Percentiles rank a stretch among this genome's conserved stretches.
Conservation (phyloP, 768 basidiomycete genomes). For the Gymnopilus junonius region DNA sequence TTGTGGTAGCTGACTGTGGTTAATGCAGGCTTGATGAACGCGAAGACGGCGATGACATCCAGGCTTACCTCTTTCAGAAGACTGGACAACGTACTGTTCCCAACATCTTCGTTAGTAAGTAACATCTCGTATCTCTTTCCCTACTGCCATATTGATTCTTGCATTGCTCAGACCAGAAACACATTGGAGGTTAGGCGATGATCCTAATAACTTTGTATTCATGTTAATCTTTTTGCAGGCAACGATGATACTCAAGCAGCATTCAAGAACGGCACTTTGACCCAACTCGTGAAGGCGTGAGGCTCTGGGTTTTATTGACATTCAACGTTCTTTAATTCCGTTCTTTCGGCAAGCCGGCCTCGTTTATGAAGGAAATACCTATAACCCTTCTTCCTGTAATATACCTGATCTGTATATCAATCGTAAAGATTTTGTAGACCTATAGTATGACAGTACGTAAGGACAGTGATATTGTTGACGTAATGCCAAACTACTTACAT, state of each 20-base stretch:
- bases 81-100: conserved; percentile 77
- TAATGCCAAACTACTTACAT: too few relatives aligned
- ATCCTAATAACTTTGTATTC: neutral
- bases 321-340: neutral
- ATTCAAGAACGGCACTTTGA: conserved; percentile 33
- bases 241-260: conserved; percentile 40
- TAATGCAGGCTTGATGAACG: conserved; percentile 56
- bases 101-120: conserved; percentile 75
- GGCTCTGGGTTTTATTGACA: conserved; percentile 3
- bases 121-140: neutral
- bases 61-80: conserved; percentile 64
- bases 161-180: conserved; percentile 44
- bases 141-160: neutral
- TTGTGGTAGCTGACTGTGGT: neutral
- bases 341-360: neutral
- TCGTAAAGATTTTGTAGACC: neutral
- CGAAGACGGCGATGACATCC: conserved; percentile 65
- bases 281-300: conserved; percentile 35
- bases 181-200: conserved; percentile 54
- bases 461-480: too few relatives aligned
- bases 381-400: neutral
- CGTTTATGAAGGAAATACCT: conserved; percentile 5
- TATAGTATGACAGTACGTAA: too few relatives aligned
- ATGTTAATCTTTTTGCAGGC: conserved; percentile 30
- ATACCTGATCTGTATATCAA: neutral